Evolutionary conservation across 306 rosid genomes (phyloP).

Genomic region (Dryas octopetala): DNA sequence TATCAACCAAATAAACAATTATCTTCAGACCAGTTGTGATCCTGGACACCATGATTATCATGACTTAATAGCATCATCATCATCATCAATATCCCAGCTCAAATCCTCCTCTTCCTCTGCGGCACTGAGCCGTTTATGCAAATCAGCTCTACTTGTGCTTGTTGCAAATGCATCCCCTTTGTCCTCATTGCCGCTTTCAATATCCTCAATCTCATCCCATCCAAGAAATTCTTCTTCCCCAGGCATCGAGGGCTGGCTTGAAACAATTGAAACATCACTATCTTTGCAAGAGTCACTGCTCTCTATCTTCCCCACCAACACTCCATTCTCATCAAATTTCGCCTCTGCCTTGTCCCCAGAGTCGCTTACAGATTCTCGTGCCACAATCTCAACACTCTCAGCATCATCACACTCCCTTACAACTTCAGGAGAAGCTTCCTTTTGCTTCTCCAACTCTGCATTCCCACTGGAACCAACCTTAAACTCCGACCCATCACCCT

Average conservation of each 20-base stretch:
- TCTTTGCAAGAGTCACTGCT: constrained; percentile 62
- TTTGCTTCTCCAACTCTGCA: constrained; percentile 20
- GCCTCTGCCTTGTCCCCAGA: constrained; percentile 35
- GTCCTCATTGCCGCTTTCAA: constrained; percentile 57
- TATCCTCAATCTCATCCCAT: constrained; percentile 91
- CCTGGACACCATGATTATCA: constrained; percentile 32
- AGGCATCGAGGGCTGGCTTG: constrained; percentile 66
- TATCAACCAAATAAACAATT: constrained; percentile 10
- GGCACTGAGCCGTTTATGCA: constrained; percentile 50
- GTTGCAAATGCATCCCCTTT: constrained; percentile 43
- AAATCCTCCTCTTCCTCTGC: constrained; percentile 80
- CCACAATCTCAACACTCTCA: constrained; percentile 23
- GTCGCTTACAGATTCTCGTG: constrained; percentile 31
- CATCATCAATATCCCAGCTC: constrained; percentile 87
- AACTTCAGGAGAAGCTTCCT: constrained; percentile 21
- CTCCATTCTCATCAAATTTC: constrained; percentile 31
- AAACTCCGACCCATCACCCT: constrained; percentile 27
- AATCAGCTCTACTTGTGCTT: constrained; percentile 40
- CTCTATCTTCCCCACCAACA: constrained; percentile 47
- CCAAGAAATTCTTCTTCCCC: constrained; percentile 85
- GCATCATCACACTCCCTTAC: constrained; percentile 10
- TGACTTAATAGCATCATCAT: constrained; percentile 45
- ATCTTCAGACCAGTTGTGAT: constrained; percentile 18
- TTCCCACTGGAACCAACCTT: constrained; percentile 37
- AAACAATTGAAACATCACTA: constrained; percentile 81